Evolutionary conservation across 768 basidiomycete genomes (phyloP), one percentile per base, ranked within the genome.

Genomic region (Amanita thiersii): DNA sequence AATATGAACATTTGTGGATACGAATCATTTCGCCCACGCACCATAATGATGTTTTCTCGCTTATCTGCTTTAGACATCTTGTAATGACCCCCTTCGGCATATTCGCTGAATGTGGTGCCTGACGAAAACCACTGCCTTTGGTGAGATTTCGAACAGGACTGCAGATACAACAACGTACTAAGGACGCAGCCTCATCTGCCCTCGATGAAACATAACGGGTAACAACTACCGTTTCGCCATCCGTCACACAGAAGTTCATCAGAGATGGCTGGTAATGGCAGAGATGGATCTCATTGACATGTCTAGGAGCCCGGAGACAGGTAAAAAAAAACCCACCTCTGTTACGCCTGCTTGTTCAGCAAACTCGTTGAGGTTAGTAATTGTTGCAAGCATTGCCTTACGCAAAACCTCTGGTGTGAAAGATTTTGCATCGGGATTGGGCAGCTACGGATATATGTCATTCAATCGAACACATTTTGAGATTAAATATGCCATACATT

Each of bases 1-100:
- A 52, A 28, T 24, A 32, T 19, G 4, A 36, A 17, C 20, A 39
- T 20, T 1, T 32, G 29, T 42, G 15, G 26, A 29, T 24, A 26
- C 28, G 15, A 23, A 35, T 29, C 25, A 46, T 50, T 37, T 58
- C 56, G 30, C 11, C 23, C 39, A 39, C 61, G 15, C 47, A 78
- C 80, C 84, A 97, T 84, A 52, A 99, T 91, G 51, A 97, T 96
- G 51, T 91, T 88, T 59, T 97, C 94, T 44, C 92, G 69, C 58
- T 94, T 96, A 64, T 97, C 93, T 23, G 83, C 77, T 61, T 96
- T 97, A 4, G 82, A 82, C 93, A 97, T 97, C 56, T 82, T 82
- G 59, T 94, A 94, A 56, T 92, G 84, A 17, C 89, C 88, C 3
- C 88, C 90, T 50, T 85, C 77, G 18, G 79, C 77, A 50, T 83